Percentiles rank a stretch among this genome's conserved stretches.
Evolutionary conservation across 768 basidiomycete genomes (phyloP).

Genomic region (Lactifluus piperatus): DNA sequence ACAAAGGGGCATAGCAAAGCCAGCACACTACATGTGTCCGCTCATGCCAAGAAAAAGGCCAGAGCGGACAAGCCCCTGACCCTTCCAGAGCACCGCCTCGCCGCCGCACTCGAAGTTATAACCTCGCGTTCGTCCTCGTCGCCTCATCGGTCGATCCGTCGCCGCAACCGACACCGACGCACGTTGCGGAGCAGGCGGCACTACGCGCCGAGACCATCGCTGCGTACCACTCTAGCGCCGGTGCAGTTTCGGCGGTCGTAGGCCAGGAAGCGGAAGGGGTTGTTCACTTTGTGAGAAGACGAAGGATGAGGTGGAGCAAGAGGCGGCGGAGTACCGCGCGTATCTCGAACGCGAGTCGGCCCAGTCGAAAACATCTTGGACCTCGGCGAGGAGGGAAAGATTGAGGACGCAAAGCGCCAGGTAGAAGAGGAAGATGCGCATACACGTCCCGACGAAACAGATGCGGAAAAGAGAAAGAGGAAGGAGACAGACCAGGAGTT

Average conservation of each 20-base stretch:
- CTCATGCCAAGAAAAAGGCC: conserved; percentile 35
- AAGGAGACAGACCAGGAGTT: conserved; percentile 78
- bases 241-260: conserved; percentile 26
- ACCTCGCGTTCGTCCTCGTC: conserved; percentile 45
- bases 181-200: conserved; percentile 66
- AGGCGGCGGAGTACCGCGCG: conserved; percentile 78
- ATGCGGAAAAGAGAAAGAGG: conserved; percentile 34
- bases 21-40: conserved; percentile 25
- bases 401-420: conserved; percentile 25
- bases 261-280: conserved; percentile 45
- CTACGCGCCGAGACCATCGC: conserved; percentile 77
- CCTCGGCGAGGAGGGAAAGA: conserved; percentile 32
- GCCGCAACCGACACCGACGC: conserved; percentile 45
- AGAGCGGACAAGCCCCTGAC: conserved; percentile 70
- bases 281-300: conserved; percentile 74
- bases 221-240: conserved; percentile 53
- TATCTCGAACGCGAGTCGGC: conserved; percentile 82
- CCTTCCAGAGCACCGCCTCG: conserved; percentile 62
- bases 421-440: conserved; percentile 21
- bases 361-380: conserved; percentile 61
- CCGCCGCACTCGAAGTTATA: conserved; percentile 48
- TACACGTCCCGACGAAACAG: conserved; percentile 25
- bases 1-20: conserved; percentile 61
- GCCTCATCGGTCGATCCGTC: conserved; percentile 33
- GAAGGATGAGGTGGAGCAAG: conserved; percentile 62